Percentiles rank a stretch among this genome's conserved stretches.
phyloP scores from a whole-genome alignment of 257 asterid genomes.

The Anisodus acutangulus region DNA sequence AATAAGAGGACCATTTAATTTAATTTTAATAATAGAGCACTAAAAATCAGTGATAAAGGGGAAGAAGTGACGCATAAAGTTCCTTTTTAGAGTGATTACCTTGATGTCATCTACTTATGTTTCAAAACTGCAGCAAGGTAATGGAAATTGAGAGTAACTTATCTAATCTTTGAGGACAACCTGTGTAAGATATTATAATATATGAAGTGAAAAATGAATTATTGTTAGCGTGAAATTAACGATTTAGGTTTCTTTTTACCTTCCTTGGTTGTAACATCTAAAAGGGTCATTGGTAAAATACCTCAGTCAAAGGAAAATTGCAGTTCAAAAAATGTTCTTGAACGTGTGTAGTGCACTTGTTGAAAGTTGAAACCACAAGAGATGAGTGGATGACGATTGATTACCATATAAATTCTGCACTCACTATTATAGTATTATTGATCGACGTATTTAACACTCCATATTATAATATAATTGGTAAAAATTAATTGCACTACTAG shows the following conservation, averaged over 20 bases:
- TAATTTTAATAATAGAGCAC: too few relatives aligned
- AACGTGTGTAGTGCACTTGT: slow-evolving; percentile 30
- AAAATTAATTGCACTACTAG: too few relatives aligned
- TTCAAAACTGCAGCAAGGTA: background rate
- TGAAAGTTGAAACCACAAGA: background rate
- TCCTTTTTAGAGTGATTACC: background rate
- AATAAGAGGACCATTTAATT: background rate
- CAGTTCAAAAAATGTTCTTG: slow-evolving; percentile 26
- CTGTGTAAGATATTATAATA: background rate
- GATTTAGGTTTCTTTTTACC: slow-evolving; percentile 45
- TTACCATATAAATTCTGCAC: background rate
- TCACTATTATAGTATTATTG: background rate
- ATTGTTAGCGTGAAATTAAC: slow-evolving; percentile 5
- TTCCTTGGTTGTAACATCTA: slow-evolving; percentile 42
- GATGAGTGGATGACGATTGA: slow-evolving; percentile 29
- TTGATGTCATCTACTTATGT: background rate
- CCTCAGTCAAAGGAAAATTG: slow-evolving; percentile 44
- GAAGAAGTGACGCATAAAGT: background rate
- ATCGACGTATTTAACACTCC: background rate
- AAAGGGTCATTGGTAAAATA: slow-evolving; percentile 16
- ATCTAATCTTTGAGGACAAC: slow-evolving; percentile 9
- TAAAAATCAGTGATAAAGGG: background rate
- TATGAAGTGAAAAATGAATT: background rate
- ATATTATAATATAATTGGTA: too few relatives aligned
- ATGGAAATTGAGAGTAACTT: background rate